Base-by-base conservation (phyloP, 768 basidiomycete genomes). In the Phallus indusiatus region DNA sequence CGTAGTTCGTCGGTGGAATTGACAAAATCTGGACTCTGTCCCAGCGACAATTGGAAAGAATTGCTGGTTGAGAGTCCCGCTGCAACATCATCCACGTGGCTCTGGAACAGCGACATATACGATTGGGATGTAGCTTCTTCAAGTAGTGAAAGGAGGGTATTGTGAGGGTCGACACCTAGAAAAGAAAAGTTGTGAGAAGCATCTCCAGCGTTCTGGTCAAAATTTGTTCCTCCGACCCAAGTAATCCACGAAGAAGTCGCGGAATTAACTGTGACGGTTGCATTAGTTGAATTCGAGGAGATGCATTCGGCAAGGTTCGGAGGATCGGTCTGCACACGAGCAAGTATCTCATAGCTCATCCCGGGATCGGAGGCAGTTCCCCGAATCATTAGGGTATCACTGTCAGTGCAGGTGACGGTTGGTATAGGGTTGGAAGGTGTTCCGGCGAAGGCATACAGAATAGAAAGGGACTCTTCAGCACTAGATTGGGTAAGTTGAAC, bases 181-280 rank as follows among this genome's bases (percentile, higher is more conserved):
- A 90, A 90, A 2, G 85, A 78, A 65, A 82, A 89, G 47, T 72
- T 68, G 65, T 76, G 75, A 14, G 76, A 75, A 3, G 71, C 73
- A 61, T 80, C 76, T 33, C 87, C 87, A 0, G 85, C 81, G 62
- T 79, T 68, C 69, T 82, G 80, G 61, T 80, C 73, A 66, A 83
- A 89, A 51, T 88, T 77, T 16, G 88, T 89, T 28, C 77, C 85
- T n/a, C 86, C 87, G 17, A 82, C 79, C 85, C 86, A 88, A 7
- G 81, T 79, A 63, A 88, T 70, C 83, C 81, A 86, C 0, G 82
- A 75, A 60, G 83, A 81, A 1, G 72, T 71, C 24, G 78, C 73
- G 18, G 73, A 68, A 1, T 68, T 62, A 20, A 68, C 71, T 7
- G 66, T 67, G 14, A 88, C 73, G 16, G 55, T 56, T 11, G 55